phyloP scores from a whole-genome alignment of 257 asterid genomes.

The Solanum pimpinellifolium region DNA sequence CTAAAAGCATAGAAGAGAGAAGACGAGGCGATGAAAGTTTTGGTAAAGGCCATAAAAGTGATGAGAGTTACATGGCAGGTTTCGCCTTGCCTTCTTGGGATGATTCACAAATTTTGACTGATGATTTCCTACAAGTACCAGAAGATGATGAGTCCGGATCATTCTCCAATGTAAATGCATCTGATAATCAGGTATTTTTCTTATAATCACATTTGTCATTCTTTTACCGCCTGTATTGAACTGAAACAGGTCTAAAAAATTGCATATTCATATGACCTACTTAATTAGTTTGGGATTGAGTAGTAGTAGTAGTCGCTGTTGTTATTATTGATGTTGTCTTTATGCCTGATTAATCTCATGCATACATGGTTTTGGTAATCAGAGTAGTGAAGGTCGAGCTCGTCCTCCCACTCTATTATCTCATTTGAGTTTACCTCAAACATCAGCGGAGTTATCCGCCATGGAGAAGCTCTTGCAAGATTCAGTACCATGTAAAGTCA shows the following conservation, averaged over 20 bases:
- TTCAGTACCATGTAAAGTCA: slow-evolving; percentile 59
- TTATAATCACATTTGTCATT: background rate
- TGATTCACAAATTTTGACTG: slow-evolving; percentile 35
- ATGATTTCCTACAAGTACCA: slow-evolving; percentile 26
- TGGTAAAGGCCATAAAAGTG: slow-evolving; percentile 4
- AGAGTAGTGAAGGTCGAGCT: slow-evolving; percentile 34
- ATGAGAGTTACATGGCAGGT: slow-evolving; percentile 14
- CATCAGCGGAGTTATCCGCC: slow-evolving; percentile 26
- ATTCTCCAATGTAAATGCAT: slow-evolving; percentile 13
- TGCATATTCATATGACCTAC: background rate
- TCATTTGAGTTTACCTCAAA: slow-evolving; percentile 58
- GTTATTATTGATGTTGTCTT: background rate
- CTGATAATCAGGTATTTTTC: slow-evolving; percentile 16
- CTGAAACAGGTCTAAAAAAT: background rate
- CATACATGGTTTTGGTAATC: slow-evolving; percentile 2
- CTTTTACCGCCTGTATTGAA: background rate
- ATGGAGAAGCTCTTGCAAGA: slow-evolving; percentile 35
- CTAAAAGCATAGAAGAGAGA: slow-evolving; percentile 11
- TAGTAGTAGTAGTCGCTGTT: background rate
- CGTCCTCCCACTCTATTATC: slow-evolving; percentile 31
- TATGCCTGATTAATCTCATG: background rate
- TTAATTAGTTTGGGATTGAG: background rate
- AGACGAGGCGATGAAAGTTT: background rate
- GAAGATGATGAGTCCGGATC: slow-evolving; percentile 8
- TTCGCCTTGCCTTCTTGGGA: slow-evolving; percentile 43